Evolutionary conservation across 306 rosid genomes (phyloP), one percentile per base, ranked within the genome.

Genomic region (Castanea mollissima): DNA sequence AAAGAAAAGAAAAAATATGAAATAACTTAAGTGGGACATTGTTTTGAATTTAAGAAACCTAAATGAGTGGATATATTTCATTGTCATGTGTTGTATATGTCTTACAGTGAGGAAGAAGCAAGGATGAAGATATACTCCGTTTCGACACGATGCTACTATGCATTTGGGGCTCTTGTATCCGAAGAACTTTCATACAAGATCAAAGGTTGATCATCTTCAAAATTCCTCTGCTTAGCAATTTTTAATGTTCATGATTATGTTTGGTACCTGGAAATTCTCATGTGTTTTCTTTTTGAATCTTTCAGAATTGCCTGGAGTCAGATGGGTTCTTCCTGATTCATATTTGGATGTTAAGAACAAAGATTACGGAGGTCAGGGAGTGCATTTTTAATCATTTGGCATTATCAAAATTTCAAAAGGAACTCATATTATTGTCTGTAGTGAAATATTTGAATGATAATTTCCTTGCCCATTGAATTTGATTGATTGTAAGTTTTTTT

Each of bases 241-340:
- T 5, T 35, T 35, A 35, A 65, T 35, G 20, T 35, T 35, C 25
- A 2, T 68, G 15, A 5, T 18, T 9, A n/a, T 68, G 25, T 34
- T 34, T 68, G 52, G 27, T 68, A 2, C 7, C 2, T 13, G 75
- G 57, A 46, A 2, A 23, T 70, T 20, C 23, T 46, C 32, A 23
- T 49, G 55, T 63, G 67, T 82, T 65, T 51, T 46, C 9, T 31
- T 21, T 16, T 3, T 75, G 21, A 32, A 35, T 71, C 19, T 73
- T 82, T 54, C 94, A 96, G 99, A 93, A 31, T 80, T 96, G 82
- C 93, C 96, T 6, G 69, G 75, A 21, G 99, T 93, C 57, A 90
- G 98, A 1, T 96, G 99, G 98, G 99, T 96, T 14, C 98, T 96
- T 82, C 99, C 99, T 21, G 99, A 96, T 86, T 96, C 98, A 0